A percentile compares a stretch with the other conserved stretches of the same genome.
phyloP scores from a whole-genome alignment of 108 stramenopile species.

The Skeletonema tropicum region DNA sequence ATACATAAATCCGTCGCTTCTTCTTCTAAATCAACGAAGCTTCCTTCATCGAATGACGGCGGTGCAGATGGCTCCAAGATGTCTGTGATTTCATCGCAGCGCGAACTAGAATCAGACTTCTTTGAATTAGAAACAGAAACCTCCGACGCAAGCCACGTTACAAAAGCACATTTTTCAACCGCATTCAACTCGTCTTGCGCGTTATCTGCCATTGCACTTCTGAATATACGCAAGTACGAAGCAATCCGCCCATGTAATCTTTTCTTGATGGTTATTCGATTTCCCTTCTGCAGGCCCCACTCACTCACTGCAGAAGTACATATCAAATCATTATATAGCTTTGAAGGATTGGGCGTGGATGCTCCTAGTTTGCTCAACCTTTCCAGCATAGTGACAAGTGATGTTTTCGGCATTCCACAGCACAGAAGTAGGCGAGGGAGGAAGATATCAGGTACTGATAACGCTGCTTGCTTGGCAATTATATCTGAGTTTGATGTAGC shows the following conservation, averaged over 20 bases:
- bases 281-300: conserved; percentile 70
- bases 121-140: conserved; percentile 3
- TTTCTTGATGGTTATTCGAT: conserved; percentile 43
- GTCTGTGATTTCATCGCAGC: not conserved
- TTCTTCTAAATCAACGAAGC: not conserved
- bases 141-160: conserved; percentile 46
- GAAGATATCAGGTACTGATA: conserved; percentile 64
- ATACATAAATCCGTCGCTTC: not conserved
- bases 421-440: conserved; percentile 78
- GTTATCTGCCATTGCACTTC: conserved; percentile 9
- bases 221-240: conserved; percentile 56
- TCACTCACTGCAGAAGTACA: conserved; percentile 64
- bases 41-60: not conserved
- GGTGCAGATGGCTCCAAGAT: not conserved
- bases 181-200: conserved; percentile 22
- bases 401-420: conserved; percentile 68
- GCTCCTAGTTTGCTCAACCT: conserved; percentile 65
- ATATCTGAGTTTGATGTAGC: conserved; percentile 62
- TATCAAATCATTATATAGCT: conserved; percentile 52
- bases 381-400: conserved; percentile 68
- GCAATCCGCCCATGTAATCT: conserved; percentile 68
- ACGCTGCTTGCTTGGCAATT: conserved; percentile 67
- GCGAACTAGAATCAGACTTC: not conserved
- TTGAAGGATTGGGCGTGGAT: conserved; percentile 38
- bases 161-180: conserved; percentile 32